Evolutionary conservation across 352 stramenopile species (phyloP).

Genomic region (Achlya hypogyna): DNA sequence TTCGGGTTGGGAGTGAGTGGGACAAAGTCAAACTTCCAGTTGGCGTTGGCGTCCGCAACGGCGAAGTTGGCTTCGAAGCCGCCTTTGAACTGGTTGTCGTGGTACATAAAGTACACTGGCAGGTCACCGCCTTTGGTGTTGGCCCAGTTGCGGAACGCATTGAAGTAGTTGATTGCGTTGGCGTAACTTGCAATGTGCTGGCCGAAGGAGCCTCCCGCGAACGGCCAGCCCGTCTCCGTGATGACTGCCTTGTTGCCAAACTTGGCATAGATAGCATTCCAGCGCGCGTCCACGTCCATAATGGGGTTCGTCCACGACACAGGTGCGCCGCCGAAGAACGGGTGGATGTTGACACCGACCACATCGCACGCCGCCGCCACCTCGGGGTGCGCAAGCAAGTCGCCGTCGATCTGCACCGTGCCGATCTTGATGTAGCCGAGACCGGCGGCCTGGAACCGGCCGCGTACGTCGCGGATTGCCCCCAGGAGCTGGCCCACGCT

Average conservation of each 20-base stretch:
- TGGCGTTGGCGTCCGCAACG: background rate
- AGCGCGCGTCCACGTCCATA: slow-evolving; percentile 22
- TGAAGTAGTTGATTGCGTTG: slow-evolving; percentile 11
- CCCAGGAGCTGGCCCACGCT: background rate
- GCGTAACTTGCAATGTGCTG: background rate
- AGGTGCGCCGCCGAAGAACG: slow-evolving; percentile 13
- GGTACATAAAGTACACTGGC: slow-evolving; percentile 20
- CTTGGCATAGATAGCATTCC: slow-evolving; percentile 5
- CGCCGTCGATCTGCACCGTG: slow-evolving; percentile 16
- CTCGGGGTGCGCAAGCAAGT: slow-evolving; percentile 1
- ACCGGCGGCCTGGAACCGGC: background rate
- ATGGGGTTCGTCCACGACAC: slow-evolving; percentile 4
- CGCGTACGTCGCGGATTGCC: background rate
- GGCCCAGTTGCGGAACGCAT: background rate
- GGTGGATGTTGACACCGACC: slow-evolving; percentile 16
- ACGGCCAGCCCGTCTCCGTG: slow-evolving; percentile 16
- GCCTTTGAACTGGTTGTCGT: slow-evolving; percentile 4
- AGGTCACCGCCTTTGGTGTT: background rate
- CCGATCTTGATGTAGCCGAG: background rate
- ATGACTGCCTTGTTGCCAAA: slow-evolving; percentile 10
- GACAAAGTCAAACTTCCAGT: slow-evolving; percentile 15
- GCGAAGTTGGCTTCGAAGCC: slow-evolving; percentile 17
- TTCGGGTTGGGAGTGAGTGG: background rate
- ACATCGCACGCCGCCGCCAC: slow-evolving; percentile 8
- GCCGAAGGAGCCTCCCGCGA: slow-evolving; percentile 1